Evolutionary conservation across 2,329 filamentous ascomycete species (phyloP).

Genomic region (Exophiala spinifera): DNA sequence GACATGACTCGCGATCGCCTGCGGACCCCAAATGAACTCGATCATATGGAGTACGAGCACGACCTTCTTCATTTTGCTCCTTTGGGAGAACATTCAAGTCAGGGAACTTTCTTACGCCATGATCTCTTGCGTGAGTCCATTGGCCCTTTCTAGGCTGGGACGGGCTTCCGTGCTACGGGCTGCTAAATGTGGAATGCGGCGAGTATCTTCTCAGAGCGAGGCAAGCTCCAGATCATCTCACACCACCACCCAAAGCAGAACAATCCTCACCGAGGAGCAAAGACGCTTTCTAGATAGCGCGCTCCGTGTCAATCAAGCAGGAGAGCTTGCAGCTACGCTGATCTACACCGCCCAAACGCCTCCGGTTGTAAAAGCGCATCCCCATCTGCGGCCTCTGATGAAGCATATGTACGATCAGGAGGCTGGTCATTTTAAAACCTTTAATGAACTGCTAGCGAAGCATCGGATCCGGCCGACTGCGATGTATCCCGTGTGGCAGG

Average conservation of each 20-base stretch:
- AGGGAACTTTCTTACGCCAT: not conserved
- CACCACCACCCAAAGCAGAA: constrained; percentile 34
- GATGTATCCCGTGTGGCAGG: constrained; percentile 86
- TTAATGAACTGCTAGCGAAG: constrained; percentile 76
- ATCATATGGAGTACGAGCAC: not conserved
- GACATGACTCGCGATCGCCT: not conserved
- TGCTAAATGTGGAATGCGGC: not conserved
- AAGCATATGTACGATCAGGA: constrained; percentile 98
- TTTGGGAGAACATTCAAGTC: not conserved
- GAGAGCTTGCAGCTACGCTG: constrained; percentile 91
- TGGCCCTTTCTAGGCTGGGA: not conserved
- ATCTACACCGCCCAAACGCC: constrained; percentile 92
- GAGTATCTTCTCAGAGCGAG: constrained; percentile 10
- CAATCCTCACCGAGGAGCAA: constrained; percentile 67
- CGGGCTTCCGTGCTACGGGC: not conserved
- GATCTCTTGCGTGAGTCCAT: not conserved
- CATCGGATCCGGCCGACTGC: constrained; percentile 90
- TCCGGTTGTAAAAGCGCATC: constrained; percentile 72
- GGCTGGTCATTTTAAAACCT: constrained; percentile 77
- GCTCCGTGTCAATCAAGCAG: constrained; percentile 93
- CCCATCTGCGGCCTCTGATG: constrained; percentile 87
- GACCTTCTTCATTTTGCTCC: not conserved
- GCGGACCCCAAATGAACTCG: not conserved
- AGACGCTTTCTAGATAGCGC: constrained; percentile 72
- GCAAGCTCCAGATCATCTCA: constrained; percentile 30